Percentiles rank a stretch among this genome's conserved stretches.
These are phyloP conservation scores for Bonia amplexicaulis DNA, from an alignment of 176 grass and related monocot genomes.

Conservation along the genomic window DNA sequence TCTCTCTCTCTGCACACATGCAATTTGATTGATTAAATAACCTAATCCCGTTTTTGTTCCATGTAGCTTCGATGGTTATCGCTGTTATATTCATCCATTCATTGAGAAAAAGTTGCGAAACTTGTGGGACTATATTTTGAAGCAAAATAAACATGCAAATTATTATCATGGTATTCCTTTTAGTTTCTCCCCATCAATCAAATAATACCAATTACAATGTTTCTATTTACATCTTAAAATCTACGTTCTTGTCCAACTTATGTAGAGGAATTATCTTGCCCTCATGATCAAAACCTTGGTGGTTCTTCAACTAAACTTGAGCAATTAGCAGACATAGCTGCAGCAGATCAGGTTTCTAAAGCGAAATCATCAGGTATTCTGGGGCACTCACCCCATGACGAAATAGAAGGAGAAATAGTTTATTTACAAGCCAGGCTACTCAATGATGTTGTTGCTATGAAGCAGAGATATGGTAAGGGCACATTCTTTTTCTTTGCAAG, in stretches of 20 bases:
- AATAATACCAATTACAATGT: neutral
- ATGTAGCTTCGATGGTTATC: constrained; percentile 52
- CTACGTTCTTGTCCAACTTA: neutral
- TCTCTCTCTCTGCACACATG: neutral
- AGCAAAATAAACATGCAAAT: constrained; percentile 19
- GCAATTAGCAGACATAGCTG: constrained; percentile 28
- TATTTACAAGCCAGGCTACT: constrained; percentile 82
- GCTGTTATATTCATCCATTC: constrained; percentile 61
- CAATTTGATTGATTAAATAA: constrained; percentile 2
- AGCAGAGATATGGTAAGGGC: constrained; percentile 65
- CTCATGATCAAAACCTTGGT: neutral
- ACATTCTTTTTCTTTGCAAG: neutral
- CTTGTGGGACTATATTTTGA: constrained; percentile 31
- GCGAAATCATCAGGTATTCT: constrained; percentile 55
- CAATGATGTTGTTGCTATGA: constrained; percentile 46
- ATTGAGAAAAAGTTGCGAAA: constrained; percentile 54
- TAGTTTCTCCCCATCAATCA: neutral
- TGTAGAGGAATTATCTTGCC: constrained; percentile 9
- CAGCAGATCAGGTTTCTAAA: constrained; percentile 47
- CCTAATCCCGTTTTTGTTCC: neutral
- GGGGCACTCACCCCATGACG: constrained; percentile 70
- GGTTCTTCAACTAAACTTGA: constrained; percentile 16
- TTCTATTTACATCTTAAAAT: constrained; percentile 14
- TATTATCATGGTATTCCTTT: constrained; percentile 50
- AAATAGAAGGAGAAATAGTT: constrained; percentile 91